Evolutionary conservation across 331 rosid species (phyloP), one percentile per base, ranked within the genome.

Genomic region (Acacia pycnantha): DNA sequence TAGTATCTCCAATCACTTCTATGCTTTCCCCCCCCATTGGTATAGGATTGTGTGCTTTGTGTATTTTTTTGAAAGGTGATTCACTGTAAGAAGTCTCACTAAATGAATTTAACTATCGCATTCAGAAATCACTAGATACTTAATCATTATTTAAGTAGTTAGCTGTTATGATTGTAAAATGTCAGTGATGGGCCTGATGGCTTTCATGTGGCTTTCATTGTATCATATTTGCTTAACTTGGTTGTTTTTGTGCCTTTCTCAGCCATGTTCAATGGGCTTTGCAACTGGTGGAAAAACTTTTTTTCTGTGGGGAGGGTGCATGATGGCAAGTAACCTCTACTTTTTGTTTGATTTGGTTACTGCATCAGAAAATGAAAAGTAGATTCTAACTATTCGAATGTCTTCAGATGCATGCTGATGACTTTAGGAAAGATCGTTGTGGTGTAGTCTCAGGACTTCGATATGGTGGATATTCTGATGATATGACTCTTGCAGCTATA

Each of bases 301-400:
- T 86, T 96, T 96, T 83, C 87, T 96, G n/a, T 96, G 99, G 99
- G 99, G 99, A 90, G 99, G 99, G 54, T 96, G 99, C 94, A 96
- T 96, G 99, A 96, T 96, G 99, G 99, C 85, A 88, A 91, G 94
- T 92, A 80, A 62, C 82, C 81, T 75, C 85, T 29, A 40, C 75
- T 82, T 46, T 66, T 41, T 14, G 8, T 26, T 71, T 62, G 31
- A 26, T 56, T 56, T 56, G 27, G 5, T 8, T 56, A 74, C 16
- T 50, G 59, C 78, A 15, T 76, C 41, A 35, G 77, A 74, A 48
- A 79, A 26, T 48, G 58, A 53, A 72, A 67, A 61, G 24, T 41
- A 0, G 46, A 16, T 59, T 82, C 77, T 88, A 73, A 88, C 68
- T 64, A 43, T 26, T 70, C 62, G 71, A 76, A 77, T 82, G 73